These are phyloP conservation scores for Tilletia indica DNA, from an alignment of 1,284 basidiomycete species.

Conservation along the genomic window DNA sequence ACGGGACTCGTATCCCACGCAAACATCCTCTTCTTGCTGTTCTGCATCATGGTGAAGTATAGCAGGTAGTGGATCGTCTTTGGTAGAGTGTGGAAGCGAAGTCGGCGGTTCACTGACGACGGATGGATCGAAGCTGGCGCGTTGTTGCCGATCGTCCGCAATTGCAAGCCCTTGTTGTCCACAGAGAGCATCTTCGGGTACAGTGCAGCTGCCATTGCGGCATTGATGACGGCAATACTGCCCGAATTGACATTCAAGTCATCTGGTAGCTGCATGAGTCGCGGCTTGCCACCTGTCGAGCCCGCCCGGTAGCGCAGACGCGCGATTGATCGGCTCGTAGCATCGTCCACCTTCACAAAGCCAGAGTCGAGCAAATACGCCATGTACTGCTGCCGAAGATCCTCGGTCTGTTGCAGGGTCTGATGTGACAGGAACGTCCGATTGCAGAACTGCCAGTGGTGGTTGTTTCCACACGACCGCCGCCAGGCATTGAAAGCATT, in stretches of 20 bases:
- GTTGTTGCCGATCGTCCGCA: constrained; percentile 85
- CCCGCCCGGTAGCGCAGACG: constrained; percentile 58
- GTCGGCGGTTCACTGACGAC: constrained; percentile 58
- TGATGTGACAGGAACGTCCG: constrained; percentile 80
- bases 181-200: constrained; percentile 86
- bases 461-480: constrained; percentile 68
- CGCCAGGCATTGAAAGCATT: constrained; percentile 89
- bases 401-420: constrained; percentile 94
- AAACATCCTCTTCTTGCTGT: constrained; percentile 70
- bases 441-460: constrained; percentile 67
- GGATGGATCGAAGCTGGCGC: constrained; percentile 84
- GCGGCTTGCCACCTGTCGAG: constrained; percentile 62
- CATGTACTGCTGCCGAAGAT: constrained; percentile 89
- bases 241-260: constrained; percentile 71
- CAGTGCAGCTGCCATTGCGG: constrained; percentile 79
- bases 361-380: constrained; percentile 76
- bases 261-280: constrained; percentile 70
- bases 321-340: constrained; percentile 70
- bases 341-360: constrained; percentile 72
- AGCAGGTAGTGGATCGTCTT: constrained; percentile 27
- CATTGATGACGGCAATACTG: constrained; percentile 68
- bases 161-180: constrained; percentile 63
- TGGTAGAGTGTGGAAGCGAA: constrained; percentile 28
- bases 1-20: constrained; percentile 95
- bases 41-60: constrained; percentile 66